phyloP scores from a whole-genome alignment of 768 basidiomycete species.

The Tulasnella sp. region DNA sequence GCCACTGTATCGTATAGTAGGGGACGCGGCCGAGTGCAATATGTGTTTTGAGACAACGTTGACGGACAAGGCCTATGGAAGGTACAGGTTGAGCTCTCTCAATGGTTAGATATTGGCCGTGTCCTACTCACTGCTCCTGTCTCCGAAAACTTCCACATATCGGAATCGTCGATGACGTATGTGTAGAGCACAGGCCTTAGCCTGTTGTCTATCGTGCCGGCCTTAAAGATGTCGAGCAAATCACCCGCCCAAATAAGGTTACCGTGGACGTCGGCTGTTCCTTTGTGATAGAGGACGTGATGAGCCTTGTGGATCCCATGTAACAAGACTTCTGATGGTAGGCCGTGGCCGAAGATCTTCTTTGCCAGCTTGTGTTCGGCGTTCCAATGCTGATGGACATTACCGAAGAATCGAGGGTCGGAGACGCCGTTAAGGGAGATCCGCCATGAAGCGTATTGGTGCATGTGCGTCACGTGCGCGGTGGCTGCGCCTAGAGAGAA shows the following conservation, averaged over 20 bases:
- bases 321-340: conserved; percentile 50
- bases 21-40: conserved; percentile 62
- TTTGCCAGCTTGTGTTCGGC: conserved; percentile 55
- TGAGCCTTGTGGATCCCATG: conserved; percentile 61
- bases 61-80: conserved; percentile 1
- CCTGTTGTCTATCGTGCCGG: background rate
- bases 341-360: conserved; percentile 48
- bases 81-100: too few relatives aligned
- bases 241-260: conserved; percentile 39
- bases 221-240: conserved; percentile 26
- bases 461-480: too few relatives aligned
- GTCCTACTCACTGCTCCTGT: conserved; percentile 13
- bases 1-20: conserved; percentile 57
- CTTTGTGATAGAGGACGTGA: conserved; percentile 59
- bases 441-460: too few relatives aligned
- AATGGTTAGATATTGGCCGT: too few relatives aligned
- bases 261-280: conserved; percentile 50
- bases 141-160: conserved; percentile 14
- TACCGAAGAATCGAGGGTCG: conserved; percentile 45
- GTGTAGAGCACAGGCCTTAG: conserved; percentile 77
- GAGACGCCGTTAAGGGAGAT: too few relatives aligned
- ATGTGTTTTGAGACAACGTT: conserved; percentile 59
- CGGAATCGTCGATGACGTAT: conserved; percentile 45
- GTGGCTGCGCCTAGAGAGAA: too few relatives aligned
- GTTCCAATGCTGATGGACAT: conserved; percentile 57